These are phyloP conservation scores for Colletotrichum scovillei DNA, from an alignment of 2,329 filamentous ascomycete genomes.

Conservation along the genomic window DNA sequence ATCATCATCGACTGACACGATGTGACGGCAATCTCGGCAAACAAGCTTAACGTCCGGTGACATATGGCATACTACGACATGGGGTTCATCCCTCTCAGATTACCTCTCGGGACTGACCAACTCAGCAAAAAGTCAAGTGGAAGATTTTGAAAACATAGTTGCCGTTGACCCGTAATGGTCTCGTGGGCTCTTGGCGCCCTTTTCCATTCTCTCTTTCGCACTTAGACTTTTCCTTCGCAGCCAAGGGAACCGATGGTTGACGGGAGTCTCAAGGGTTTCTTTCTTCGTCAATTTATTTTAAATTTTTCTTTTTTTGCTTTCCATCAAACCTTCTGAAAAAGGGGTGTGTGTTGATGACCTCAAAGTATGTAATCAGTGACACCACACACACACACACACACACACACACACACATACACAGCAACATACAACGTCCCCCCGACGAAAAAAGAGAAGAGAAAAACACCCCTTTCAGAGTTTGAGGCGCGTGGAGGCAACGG, in stretches of 20 bases:
- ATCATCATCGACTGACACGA: not conserved
- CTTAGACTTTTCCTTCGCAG: not conserved
- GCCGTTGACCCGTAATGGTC: not conserved
- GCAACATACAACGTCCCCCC: no score
- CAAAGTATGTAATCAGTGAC: no score
- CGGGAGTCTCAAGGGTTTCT: not conserved
- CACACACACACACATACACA: no score
- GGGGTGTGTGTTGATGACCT: no score
- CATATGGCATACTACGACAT: not conserved
- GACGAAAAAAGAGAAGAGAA: no score
- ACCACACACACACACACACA: no score
- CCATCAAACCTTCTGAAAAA: no score
- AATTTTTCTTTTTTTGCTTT: no score
- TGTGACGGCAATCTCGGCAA: slow-evolving; percentile 13
- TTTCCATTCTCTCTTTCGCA: no score
- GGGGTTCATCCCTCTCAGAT: not conserved
- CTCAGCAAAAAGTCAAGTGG: not conserved
- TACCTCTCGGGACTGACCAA: not conserved
- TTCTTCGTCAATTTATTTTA: no score
- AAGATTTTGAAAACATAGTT: not conserved
- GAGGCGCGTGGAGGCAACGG: no score
- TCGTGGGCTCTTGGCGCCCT: not conserved
- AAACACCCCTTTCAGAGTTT: no score
- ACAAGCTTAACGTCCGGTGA: not conserved
- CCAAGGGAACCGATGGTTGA: not conserved